A percentile compares a stretch with the other conserved stretches of the same genome.
phyloP scores from a whole-genome alignment of 2,329 filamentous ascomycete species.

The Apiospora kogelbergensis region DNA sequence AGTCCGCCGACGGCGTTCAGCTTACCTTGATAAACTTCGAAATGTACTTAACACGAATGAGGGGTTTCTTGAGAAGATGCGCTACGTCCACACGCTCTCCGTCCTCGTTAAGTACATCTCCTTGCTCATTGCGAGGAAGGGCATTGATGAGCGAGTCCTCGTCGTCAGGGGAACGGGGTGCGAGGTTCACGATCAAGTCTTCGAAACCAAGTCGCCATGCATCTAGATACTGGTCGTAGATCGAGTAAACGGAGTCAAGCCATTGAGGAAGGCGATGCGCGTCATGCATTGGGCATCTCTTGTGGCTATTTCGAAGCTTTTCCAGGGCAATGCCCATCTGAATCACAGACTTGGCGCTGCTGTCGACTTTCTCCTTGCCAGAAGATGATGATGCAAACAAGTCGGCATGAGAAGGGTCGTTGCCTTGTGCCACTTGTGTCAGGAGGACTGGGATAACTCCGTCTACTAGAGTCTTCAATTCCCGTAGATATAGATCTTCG shows the following conservation, averaged over 20 bases:
- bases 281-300: slow-evolving; percentile 73
- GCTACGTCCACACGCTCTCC: slow-evolving; percentile 94
- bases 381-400: slow-evolving; percentile 60
- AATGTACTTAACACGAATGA: slow-evolving; percentile 86
- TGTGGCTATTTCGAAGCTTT: slow-evolving; percentile 77
- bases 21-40: slow-evolving; percentile 75
- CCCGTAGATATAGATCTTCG: slow-evolving; percentile 83
- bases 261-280: slow-evolving; percentile 73
- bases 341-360: slow-evolving; percentile 82
- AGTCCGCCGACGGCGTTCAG: background rate
- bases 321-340: slow-evolving; percentile 92
- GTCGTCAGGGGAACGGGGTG: slow-evolving; percentile 63
- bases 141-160: slow-evolving; percentile 60
- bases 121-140: slow-evolving; percentile 61
- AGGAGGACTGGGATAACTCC: slow-evolving; percentile 93
- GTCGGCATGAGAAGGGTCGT: slow-evolving; percentile 62
- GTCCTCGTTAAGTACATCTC: slow-evolving; percentile 68
- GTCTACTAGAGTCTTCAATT: slow-evolving; percentile 89
- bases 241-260: slow-evolving; percentile 74
- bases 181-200: slow-evolving; percentile 90
- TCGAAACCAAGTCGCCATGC: slow-evolving; percentile 94
- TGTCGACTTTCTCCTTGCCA: slow-evolving; percentile 52
- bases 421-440: slow-evolving; percentile 76
- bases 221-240: slow-evolving; percentile 83
- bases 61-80: slow-evolving; percentile 83